Evolutionary conservation across 192 early-diverging fungal species (phyloP).

Genomic region (Bifiguratus adelaidae): DNA sequence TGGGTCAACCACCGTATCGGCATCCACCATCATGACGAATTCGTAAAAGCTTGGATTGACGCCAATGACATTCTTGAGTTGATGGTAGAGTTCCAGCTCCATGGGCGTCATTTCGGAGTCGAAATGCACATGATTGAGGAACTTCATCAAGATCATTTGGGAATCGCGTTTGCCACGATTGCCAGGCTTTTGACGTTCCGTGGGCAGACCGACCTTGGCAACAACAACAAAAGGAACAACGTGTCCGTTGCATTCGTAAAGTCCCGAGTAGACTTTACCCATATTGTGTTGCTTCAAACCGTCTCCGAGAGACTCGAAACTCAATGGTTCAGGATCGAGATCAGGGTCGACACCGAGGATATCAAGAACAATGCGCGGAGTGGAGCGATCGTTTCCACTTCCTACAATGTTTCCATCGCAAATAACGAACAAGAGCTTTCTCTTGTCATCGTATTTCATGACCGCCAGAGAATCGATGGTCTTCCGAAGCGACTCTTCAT

Average conservation of each 20-base stretch:
- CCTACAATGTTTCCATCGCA: constrained; percentile 92
- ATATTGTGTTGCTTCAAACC: constrained; percentile 88
- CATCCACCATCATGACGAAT: constrained; percentile 96
- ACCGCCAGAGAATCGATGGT: constrained; percentile 77
- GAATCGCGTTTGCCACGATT: constrained; percentile 99
- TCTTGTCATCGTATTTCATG: constrained; percentile 75
- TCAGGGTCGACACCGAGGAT: constrained; percentile 78
- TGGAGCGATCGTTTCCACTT: constrained; percentile 91
- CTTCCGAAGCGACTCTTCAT: constrained; percentile 68
- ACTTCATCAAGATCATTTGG: constrained; percentile 96
- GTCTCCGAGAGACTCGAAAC: constrained; percentile 83
- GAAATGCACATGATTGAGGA: constrained; percentile 95
- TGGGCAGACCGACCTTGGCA: constrained; percentile 85
- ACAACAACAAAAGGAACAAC: constrained; percentile 90
- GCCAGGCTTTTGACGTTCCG: constrained; percentile 78
- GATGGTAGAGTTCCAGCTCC: constrained; percentile 96
- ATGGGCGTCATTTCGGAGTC: constrained; percentile 88
- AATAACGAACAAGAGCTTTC: constrained; percentile 80
- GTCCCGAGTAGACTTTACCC: constrained; percentile 92
- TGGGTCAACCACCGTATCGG: constrained; percentile 86
- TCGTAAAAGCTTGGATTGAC: constrained; percentile 95
- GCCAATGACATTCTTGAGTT: constrained; percentile 98
- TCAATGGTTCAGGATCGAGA: constrained; percentile 61
- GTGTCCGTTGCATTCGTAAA: constrained; percentile 83
- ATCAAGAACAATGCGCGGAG: constrained; percentile 93